Evolutionary conservation across 352 stramenopile genomes (phyloP), one percentile per base, ranked within the genome.

Genomic region (Phytophthora brassicae): DNA sequence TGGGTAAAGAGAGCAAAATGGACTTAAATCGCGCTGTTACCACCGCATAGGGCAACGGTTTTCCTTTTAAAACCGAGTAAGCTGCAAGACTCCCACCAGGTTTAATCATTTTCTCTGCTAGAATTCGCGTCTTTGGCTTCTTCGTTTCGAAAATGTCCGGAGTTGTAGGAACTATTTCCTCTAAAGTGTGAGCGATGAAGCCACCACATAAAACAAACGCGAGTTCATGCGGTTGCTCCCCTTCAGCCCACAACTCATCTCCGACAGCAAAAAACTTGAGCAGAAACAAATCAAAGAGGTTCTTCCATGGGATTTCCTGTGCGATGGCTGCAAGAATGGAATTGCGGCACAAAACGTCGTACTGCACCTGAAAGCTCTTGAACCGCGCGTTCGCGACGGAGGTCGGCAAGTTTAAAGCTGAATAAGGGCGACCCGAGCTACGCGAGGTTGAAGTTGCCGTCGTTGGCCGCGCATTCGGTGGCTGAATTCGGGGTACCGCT

Each of bases 251-350:
- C 1, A 85, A 45, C 43, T 80, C 58, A 19, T 86, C 77, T 6
- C 74, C 73, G 12, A 84, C 75, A 1, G 65, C 75, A 33, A 69
- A 79, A 48, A 81, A 85, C 52, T 85, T 79, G 44, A 86, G 61
- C 19, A 74, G 51, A 39, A 83, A 85, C 24, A 85, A 45, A 24
- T 88, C 75, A 19, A 87, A 70, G 13, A 89, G 53, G 35, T 87
- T 85, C n/a, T 79, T 79, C 74, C 75, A 86, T 20, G 79, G 70
- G 50, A 87, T 75, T 29, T 84, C 73, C 9, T 72, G 61, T 6
- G 74, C 64, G 8, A 89, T 72, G 8, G 64, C 68, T 14, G 53
- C 60, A 29, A 88, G 59, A 2, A 88, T 62, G 3, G 68, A 50
- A 47, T 88, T 81, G 51, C 73, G 74, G 48, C 68, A 68, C 22